Conservation (phyloP, 2,329 filamentous ascomycete species). For the Didymosphaeria variabile region DNA sequence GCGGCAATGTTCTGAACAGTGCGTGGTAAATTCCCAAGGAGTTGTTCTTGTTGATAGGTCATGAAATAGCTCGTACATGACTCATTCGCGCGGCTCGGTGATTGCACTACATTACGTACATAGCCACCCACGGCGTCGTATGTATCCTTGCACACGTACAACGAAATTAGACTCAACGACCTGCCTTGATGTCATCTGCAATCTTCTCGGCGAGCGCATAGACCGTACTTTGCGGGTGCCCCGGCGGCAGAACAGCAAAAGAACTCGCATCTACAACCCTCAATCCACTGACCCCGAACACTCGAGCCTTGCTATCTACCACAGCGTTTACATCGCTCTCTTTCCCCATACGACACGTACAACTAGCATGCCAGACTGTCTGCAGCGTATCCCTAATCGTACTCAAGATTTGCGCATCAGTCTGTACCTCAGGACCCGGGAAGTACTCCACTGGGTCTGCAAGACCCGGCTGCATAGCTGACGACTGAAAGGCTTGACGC, state of each 20-base stretch:
- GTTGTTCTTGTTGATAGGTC: too few relatives aligned
- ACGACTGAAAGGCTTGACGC: neutral
- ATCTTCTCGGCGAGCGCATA: slow-evolving; percentile 15
- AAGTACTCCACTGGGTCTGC: slow-evolving; percentile 22
- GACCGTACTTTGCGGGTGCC: slow-evolving; percentile 11
- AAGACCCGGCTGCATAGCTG: neutral
- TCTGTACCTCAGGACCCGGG: slow-evolving; percentile 28
- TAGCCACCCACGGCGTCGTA: too few relatives aligned
- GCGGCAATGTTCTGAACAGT: neutral
- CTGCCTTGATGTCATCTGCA: neutral
- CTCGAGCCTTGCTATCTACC: slow-evolving; percentile 31
- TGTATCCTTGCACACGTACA: too few relatives aligned
- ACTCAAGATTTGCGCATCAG: slow-evolving; percentile 31
- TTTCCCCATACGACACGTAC: slow-evolving; percentile 64
- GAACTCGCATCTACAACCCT: slow-evolving; percentile 14
- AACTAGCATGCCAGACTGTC: slow-evolving; percentile 58
- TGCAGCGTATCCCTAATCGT: too few relatives aligned
- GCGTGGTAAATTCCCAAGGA: too few relatives aligned
- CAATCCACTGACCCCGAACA: slow-evolving; percentile 14
- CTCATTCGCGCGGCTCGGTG: too few relatives aligned
- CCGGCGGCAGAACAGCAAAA: slow-evolving; percentile 17
- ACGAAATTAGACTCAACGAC: too few relatives aligned
- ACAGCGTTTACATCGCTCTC: slow-evolving; percentile 37
- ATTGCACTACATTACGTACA: too few relatives aligned
- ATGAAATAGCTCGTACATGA: too few relatives aligned